Evolutionary conservation across 192 early-diverging fungal genomes (phyloP).

Genomic region (Coemansia sp.): DNA sequence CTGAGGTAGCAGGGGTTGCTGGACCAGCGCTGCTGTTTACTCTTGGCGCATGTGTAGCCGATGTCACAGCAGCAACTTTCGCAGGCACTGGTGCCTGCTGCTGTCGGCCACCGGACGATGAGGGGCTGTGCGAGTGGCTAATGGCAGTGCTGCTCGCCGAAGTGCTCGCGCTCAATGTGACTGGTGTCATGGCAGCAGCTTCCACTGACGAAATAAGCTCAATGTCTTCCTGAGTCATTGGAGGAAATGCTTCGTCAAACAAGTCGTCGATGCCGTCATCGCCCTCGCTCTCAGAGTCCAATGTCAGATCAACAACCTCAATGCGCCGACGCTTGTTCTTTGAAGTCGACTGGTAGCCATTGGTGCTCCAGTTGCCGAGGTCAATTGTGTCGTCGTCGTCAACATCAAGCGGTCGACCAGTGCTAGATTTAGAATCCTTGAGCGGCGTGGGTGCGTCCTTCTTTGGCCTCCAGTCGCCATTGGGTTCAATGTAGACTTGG

Average conservation of each 20-base stretch:
- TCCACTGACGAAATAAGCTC: slow-evolving; percentile 20
- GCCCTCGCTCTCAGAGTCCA: slow-evolving; percentile 36
- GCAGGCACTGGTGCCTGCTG: not conserved
- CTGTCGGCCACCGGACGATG: not conserved
- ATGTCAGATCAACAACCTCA: slow-evolving; percentile 64
- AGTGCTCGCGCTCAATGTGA: not conserved
- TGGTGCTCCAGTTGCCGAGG: slow-evolving; percentile 18
- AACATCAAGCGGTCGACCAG: slow-evolving; percentile 5
- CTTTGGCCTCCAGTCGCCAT: slow-evolving; percentile 39
- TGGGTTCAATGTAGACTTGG: slow-evolving; percentile 38
- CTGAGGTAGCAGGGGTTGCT: too few relatives aligned
- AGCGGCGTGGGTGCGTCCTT: slow-evolving; percentile 27
- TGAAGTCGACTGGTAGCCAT: not conserved
- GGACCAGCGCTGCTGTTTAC: too few relatives aligned
- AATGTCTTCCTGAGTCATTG: slow-evolving; percentile 39
- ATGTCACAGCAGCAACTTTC: too few relatives aligned
- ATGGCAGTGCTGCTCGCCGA: not conserved
- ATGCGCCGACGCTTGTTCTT: slow-evolving; percentile 45
- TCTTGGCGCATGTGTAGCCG: too few relatives aligned
- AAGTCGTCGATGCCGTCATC: slow-evolving; percentile 15
- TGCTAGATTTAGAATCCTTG: slow-evolving; percentile 23
- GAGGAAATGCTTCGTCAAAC: not conserved
- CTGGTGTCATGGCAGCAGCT: not conserved
- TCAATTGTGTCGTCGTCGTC: slow-evolving; percentile 17
- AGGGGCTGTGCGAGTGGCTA: not conserved